Evolutionary conservation across 495 filamentous ascomycete genomes (phyloP), one percentile per base, ranked within the genome.

Genomic region (Cercophora scortea): DNA sequence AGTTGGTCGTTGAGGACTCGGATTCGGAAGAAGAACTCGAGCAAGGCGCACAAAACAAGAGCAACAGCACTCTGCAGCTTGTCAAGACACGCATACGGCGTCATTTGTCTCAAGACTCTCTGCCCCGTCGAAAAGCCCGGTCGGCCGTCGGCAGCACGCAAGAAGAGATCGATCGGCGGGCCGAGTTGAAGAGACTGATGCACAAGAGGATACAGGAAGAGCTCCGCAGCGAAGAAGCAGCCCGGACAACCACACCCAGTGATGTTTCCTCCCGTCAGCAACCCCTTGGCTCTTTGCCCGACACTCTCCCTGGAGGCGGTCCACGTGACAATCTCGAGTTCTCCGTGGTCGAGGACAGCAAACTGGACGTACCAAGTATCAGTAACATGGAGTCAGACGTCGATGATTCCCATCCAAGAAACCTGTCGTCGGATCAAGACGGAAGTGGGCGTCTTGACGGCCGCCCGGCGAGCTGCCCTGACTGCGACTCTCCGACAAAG

Each of bases 141-240:
- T 65, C 69, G 8, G 69, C 68, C 32, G 65, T 73, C 2, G 73
- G 73, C 15, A 66, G 61, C 33, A 74, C 66, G 38, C 66, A 74
- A n/a, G 74, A 76, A 51, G 75, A 75, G 54, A 52, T 76, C 40
- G 72, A 72, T 43, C 67, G 77, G 6, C 68, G 77, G 47, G 75
- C 73, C 34, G 77, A 80, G 53, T 52, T 80, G 46, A 74, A 69
- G 56, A 66, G 76, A 42, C 57, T 78, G 12, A 70, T 74, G 65
- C 69, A 74, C 47, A 71, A 73, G 52, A 66, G 77, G 51, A 79
- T 80, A 18, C 72, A 75, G 48, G 74, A 78, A 40, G 77, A 80
- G 49, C 59, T 80, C 33, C 71, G 70, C 47, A 73, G 52, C 35
- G 71, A 71, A 35, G 60, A 69, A 49, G 58, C 59, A 15, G 50